Evolutionary conservation across 768 basidiomycete genomes (phyloP).

Genomic region (Arthromyces matolae): DNA sequence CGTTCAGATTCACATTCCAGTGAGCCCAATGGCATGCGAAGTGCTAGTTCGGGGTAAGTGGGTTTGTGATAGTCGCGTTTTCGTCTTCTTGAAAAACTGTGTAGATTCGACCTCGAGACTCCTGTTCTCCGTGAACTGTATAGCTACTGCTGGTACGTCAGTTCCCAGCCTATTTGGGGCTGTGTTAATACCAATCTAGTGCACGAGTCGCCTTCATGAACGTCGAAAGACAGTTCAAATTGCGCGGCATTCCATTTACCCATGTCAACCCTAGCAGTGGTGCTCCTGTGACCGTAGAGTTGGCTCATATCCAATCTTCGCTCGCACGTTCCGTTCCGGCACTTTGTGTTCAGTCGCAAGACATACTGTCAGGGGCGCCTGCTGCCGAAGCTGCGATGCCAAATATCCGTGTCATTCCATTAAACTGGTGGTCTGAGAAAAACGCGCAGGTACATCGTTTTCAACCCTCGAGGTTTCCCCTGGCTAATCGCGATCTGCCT

Average conservation of each 20-base stretch:
- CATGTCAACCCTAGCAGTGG: conserved; percentile 61
- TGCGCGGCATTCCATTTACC: conserved; percentile 72
- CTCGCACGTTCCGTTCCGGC: conserved; percentile 77
- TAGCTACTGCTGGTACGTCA: conserved; percentile 76
- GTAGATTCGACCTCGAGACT: conserved; percentile 67
- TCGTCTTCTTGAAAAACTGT: conserved; percentile 13
- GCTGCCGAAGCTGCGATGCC: conserved; percentile 92
- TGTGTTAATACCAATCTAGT: conserved; percentile 32
- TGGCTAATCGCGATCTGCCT: conserved; percentile 4
- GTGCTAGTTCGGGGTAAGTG: conserved; percentile 18
- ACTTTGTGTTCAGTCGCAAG: conserved; percentile 75
- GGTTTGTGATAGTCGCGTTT: background rate
- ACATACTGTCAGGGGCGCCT: conserved; percentile 78
- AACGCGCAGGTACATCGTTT: conserved; percentile 47
- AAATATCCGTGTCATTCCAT: conserved; percentile 82
- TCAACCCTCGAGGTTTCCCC: conserved; percentile 7
- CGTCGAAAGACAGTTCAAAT: conserved; percentile 84
- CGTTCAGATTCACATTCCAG: conserved; percentile 22
- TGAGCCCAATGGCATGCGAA: conserved; percentile 18
- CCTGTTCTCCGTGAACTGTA: conserved; percentile 75
- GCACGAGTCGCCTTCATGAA: conserved; percentile 89
- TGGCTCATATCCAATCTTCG: conserved; percentile 63
- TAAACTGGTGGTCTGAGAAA: conserved; percentile 89
- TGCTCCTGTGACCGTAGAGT: conserved; percentile 38
- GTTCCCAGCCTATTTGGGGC: background rate